Base-by-base conservation (phyloP, 2,329 filamentous ascomycete genomes). In the Penicillium sp. region DNA sequence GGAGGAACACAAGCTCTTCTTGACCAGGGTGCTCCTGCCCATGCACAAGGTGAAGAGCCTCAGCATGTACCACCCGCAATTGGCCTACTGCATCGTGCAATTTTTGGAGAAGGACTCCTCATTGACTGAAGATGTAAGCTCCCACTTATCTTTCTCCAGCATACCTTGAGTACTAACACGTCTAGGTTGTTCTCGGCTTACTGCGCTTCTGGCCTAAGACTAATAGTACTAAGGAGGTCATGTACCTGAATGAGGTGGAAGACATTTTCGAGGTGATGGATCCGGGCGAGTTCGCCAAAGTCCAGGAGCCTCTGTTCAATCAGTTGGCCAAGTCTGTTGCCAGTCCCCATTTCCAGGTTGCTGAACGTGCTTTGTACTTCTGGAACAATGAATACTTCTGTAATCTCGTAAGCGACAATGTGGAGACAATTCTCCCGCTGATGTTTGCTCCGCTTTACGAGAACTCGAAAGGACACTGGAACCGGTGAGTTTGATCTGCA, bases 331-430 rank as follows among this genome's bases (percentile, higher is more conserved):
- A 97, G 76, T 97, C 94, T 2, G 94, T 99, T 40, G 93, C 94
- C 48, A 99, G 94, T 72, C 94, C 94, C 47, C 94, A 99, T 76
- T 99, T 99, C 79, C 94, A 99, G 81, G 94, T 99, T 56, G 94
- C 94, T 18, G 94, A 99, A 78, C 87, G 94, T 63, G 94, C 94
- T 5, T 82, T 99, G 29, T 99, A 99, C 78, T 99, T 99, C 80
- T 99, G 94, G 94, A 99, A 99, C 81, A 99, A 99, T 71, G 94
- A 99, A 75, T 99, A 99, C 75, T 99, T 99, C 78, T 99, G 94
- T 81, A 99, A 97, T 71, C 82, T 99, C 57, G 94, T 99, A 65
- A 97, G 92, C 79, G 94, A 99, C 77, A 99, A 99, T 69, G 94
- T 99, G 53, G 93, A 97, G 70, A 93, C 96, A 45, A 99, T 99